Base-by-base conservation (phyloP, 768 basidiomycete species). In the Grammothele lineata region DNA sequence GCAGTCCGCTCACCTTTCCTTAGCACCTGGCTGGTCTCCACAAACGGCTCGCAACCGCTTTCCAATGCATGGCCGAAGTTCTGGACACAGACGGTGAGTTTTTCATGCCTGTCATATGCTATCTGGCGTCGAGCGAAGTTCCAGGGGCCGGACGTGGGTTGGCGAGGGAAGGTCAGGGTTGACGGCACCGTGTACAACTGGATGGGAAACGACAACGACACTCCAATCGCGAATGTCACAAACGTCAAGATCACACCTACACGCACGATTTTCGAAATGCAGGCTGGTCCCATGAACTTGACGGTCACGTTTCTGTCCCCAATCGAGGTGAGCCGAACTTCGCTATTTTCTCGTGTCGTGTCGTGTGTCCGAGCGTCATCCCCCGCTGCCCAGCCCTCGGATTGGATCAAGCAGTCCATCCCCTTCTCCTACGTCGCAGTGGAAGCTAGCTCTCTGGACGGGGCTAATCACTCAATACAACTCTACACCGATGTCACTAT, bases 401-500 rank as follows among this genome's bases (percentile, higher is more conserved):
- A 72, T 50, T 62, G 64, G 45, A 62, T 68, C 36, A 58, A 57
- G 17, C 68, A 70, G 44, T 70, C 70, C 2, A 45, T 72, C 3
- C 70, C 71, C 5, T 70, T 71, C 51, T 64, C 69, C 9, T 72
- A 72, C 43, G 30, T 72, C 11, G 53, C 62, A 8, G 44, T 72
- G 3, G 53, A 59, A 8, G 67, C 61, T 7, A 36, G 22, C 4
- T 53, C 70, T 0, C 51, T 55, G 15, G 70, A 72, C 40, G 65
- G 62, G 6, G 48, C 48, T 10, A 18, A 57, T 9, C 71, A 72
- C 47, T 11, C 24, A 10, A 62, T 70, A 6, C 65, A 71, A 45
- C 53, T 72, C 2, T 72, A 71, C 47, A 61, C 68, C 0, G 71
- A 72, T 46, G 63, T 72, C 39, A 69, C 62, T 39, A 66, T 56